Evolutionary conservation across 208 protist genomes (phyloP), one percentile per base, ranked within the genome.

Genomic region (Wallacemonas sp.): DNA sequence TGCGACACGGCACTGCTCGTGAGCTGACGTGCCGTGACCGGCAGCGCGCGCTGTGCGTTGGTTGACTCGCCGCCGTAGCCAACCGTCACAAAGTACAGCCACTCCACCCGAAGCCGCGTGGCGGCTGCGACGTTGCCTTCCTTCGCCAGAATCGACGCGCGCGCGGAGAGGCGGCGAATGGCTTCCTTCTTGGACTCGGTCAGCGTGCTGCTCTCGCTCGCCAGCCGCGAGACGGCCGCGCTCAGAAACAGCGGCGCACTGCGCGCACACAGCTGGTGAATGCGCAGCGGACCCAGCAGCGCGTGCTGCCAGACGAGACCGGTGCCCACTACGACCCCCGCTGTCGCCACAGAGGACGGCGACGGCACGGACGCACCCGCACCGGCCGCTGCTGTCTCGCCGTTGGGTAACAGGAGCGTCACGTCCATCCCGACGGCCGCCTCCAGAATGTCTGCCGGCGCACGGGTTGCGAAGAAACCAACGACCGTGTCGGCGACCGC

Each of bases 61-160:
- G 17, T 11, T 17, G 3, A 29, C 36, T 6, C 63, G 26, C 56
- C 65, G n/a, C 78, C 65, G 38, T 72, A 52, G 39, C 65, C 43
- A 16, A 83, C 78, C 33, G 30, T 68, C 36, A 83, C 44, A 29
- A 56, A 52, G 61, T 79, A 77, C 23, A 83, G 32, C 78, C 78
- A 83, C 52, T 66, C 65, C 1, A 79, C 21, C n/a, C 78, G 64
- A 9, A 57, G 36, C 27, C 29, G 19, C 14, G 63, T 49, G 14
- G 39, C n/a, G 1, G 17, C 49, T 1, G 64, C 23, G 4, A 73
- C 52, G 2, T 39, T 24, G 30, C 65, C 39, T 11, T 83, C 65
- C 16, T 56, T 38, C n/a, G 71, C 46, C 17, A 78, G 21, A 9
- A 34, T 27, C 11, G 36, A 41, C n/a, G 68, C 62, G 17, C 62